Evolutionary conservation across 106 monocot genomes (phyloP), one percentile per base, ranked within the genome.

Genomic region (Dendrobium catenatum): DNA sequence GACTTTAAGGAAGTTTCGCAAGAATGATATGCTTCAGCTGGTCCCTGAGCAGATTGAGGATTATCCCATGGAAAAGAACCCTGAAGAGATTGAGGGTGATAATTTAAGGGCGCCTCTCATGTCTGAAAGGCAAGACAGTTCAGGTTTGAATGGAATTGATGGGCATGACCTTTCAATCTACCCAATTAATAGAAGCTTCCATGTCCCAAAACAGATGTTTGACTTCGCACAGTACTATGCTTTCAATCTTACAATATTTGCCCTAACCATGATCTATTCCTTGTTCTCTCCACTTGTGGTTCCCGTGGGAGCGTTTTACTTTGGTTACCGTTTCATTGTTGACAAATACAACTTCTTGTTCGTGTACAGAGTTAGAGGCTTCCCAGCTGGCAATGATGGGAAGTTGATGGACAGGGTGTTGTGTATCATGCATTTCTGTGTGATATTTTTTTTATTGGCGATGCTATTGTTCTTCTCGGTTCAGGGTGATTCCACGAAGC

Each of bases 261-360:
- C 95, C 0, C 89, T 98, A 51, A 98, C 98, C 59, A 89, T 98
- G 93, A 98, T 95, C 77, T 93, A 98, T 85, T 95, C 98, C 1
- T 68, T 98, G 83, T 98, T 98, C 84, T 89, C 98, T 29, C 98
- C 98, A 0, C 89, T 98, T 6, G 89, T 93, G 68, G 98, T 98
- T 68, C 98, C 95, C 31, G 93, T 95, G 0, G 98, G 98, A 68
- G 98, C 98, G 55, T 74, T 85, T 55, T 98, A 98, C 85, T 98
- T 98, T 83, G 98, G 98, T 9, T 98, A 98, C 49, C 83, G 98
- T 1, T 98, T 93, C 75, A 20, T 98, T 27, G 98, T 98, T 77
- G 98, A 98, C 83, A 98, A 98, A 82, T 98, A 98, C 73, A 98
- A 98, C 74, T 98, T 98, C 91, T 89, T 98, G 84, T 98, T 98